Conservation (phyloP, 1,139 yeast species). For the Blastobotrys arbuscula region DNA sequence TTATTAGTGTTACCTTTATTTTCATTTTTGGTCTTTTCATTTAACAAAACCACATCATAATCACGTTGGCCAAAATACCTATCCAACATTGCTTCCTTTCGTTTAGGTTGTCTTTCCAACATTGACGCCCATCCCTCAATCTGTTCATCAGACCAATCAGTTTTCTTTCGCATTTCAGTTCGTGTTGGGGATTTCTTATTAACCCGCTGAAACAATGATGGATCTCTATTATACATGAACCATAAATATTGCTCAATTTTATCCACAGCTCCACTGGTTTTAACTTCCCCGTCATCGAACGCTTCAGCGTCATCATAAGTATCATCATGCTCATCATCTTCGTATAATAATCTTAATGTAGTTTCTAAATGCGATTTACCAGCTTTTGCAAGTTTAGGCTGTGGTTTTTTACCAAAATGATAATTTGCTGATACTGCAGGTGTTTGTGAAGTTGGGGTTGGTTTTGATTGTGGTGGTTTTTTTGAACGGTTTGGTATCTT, state of each 20-base stretch:
- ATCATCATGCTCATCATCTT: conserved; percentile 78
- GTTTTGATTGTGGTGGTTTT: neutral
- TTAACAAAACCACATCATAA: conserved; percentile 16
- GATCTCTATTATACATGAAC: conserved; percentile 45
- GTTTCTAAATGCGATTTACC: conserved; percentile 48
- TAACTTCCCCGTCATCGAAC: conserved; percentile 21
- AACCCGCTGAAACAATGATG: conserved; percentile 45
- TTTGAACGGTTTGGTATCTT: neutral
- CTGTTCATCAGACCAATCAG: conserved; percentile 81
- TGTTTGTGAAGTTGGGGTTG: conserved; percentile 1
- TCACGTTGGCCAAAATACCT: conserved; percentile 42
- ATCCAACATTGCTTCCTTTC: conserved; percentile 48
- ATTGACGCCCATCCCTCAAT: conserved; percentile 90
- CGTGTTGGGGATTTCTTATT: conserved; percentile 52
- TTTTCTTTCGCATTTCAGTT: conserved; percentile 44
- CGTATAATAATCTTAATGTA: conserved; percentile 51
- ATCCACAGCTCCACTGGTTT: conserved; percentile 24
- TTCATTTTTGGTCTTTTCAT: conserved; percentile 8
- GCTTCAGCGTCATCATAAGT: conserved; percentile 72
- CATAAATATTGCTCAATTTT: conserved; percentile 51
- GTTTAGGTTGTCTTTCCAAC: conserved; percentile 58
- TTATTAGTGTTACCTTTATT: conserved; percentile 9
- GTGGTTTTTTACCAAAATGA: conserved; percentile 6
- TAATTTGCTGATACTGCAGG: conserved; percentile 11
- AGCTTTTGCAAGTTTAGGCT: conserved; percentile 40